Evolutionary conservation across 225 moss, liverwort and hornwort species (phyloP), one percentile per base, ranked within the genome.

Genomic region (Climacium dendroides): DNA sequence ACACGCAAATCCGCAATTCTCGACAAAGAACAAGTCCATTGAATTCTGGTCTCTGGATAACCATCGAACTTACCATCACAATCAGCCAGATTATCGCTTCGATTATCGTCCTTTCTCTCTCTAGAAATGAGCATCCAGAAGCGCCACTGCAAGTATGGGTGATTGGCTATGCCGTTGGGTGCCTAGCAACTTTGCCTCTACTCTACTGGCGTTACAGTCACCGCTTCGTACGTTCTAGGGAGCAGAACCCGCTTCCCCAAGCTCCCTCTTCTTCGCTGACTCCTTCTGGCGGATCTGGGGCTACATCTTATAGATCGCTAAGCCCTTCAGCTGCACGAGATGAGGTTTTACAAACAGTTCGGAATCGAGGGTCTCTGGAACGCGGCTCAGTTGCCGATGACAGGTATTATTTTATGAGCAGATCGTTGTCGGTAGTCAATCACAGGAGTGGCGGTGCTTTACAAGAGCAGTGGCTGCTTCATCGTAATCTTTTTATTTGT

Each of bases 131-230:
- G 87, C 90, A 91, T 83, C 80, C 94, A 62, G 90, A 91, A 81
- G 73, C 94, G 63, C 94, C 92, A 26, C 89, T 94, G 85, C 66
- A 72, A 76, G 87, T 69, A 41, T 94, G 94, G 94, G 89, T 94
- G 87, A 90, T 91, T 62, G 94, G 94, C n/a, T 94, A 94, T 79
- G 94, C 94, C 15, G 85, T 89, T 20, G 94, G 94, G 60, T 94
- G 94, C 90, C 66, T 94, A 78, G 92, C 94, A 35, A 92, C 92
- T 50, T 81, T 87, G 61, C 92, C 92, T 30, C 90, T 92, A 71
- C 86, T 94, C 80, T 94, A 94, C 82, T 94, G 94, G 94, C 94
- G 92, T 41, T 94, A 93, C 85, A 90, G 89, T 54, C 91, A 94
- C 78, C 89, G 90, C 64, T 93, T 81, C 83, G 89, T 93, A 18